Evolutionary conservation across 345 rosid species (phyloP).

Genomic region (Salix caprea): DNA sequence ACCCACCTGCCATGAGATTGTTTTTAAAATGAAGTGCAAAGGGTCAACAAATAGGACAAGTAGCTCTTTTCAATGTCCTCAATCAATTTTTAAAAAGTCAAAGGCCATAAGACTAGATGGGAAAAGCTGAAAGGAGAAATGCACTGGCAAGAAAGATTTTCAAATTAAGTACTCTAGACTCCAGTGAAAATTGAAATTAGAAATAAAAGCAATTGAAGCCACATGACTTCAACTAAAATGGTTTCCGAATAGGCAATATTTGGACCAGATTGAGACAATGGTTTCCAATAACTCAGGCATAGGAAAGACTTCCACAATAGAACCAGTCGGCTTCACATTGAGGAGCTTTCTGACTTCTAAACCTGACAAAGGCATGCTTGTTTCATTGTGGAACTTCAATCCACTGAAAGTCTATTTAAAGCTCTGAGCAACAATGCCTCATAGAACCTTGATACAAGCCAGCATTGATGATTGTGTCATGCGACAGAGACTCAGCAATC

Average conservation of each 20-base stretch:
- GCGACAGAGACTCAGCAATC: not conserved
- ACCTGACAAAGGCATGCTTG: not conserved
- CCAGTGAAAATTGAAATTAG: not conserved
- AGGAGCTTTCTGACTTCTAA: not conserved
- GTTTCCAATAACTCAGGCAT: not conserved
- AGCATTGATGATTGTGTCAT: not conserved
- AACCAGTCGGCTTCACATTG: not conserved
- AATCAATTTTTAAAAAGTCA: not conserved
- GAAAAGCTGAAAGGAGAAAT: not conserved
- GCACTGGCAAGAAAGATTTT: not conserved
- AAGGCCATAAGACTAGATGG: no score
- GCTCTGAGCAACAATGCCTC: not conserved
- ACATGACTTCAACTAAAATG: not conserved
- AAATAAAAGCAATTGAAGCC: not conserved
- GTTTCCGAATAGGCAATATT: not conserved
- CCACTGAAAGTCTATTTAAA: not conserved
- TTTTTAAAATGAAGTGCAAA: not conserved
- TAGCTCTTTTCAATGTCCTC: not conserved
- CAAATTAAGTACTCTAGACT: not conserved
- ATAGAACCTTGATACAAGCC: not conserved
- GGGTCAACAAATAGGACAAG: not conserved
- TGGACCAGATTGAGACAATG: not conserved
- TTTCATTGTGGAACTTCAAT: not conserved
- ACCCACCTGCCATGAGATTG: conserved; percentile 61
- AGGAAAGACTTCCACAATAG: not conserved